Percentiles rank a stretch among this genome's conserved stretches.
Evolutionary conservation across 1,139 yeast species (phyloP).

Genomic region (Suhomyces taliae): DNA sequence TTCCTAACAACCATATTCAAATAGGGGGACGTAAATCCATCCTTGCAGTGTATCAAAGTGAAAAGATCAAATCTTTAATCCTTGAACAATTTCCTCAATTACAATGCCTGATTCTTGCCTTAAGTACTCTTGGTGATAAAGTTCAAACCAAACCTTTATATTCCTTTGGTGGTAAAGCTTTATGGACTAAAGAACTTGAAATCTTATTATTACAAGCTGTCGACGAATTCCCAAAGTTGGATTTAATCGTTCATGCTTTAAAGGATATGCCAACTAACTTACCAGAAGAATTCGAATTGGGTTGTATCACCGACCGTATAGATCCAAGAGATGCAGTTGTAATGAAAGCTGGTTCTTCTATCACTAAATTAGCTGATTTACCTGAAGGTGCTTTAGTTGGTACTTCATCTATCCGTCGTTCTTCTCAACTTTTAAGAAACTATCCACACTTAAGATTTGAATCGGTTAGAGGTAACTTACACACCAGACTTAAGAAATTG

Average conservation of each 20-base stretch:
- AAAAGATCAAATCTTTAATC: constrained; percentile 65
- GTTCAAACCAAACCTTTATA: constrained; percentile 83
- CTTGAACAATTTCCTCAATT: constrained; percentile 59
- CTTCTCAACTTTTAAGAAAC: constrained; percentile 58
- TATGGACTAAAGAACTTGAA: constrained; percentile 96
- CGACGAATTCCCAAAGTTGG: constrained; percentile 69
- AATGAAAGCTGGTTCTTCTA: constrained; percentile 67
- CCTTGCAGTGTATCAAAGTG: constrained; percentile 84
- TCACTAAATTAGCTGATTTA: constrained; percentile 64
- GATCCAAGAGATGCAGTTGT: constrained; percentile 94
- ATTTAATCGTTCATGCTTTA: constrained; percentile 87
- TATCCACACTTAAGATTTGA: constrained; percentile 51
- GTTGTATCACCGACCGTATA: constrained; percentile 82
- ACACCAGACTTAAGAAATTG: constrained; percentile 76
- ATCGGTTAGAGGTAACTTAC: constrained; percentile 85
- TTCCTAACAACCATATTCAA: constrained; percentile 35
- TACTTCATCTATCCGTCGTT: constrained; percentile 89
- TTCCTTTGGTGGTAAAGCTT: constrained; percentile 91
- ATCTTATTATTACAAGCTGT: constrained; percentile 63
- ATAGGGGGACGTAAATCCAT: constrained; percentile 90
- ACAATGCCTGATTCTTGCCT: constrained; percentile 68
- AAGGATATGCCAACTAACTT: constrained; percentile 93
- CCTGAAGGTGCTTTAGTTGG: constrained; percentile 90
- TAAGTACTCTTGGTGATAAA: constrained; percentile 88
- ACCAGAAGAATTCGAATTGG: constrained; percentile 88